Percentiles rank a stretch among this genome's conserved stretches.
Evolutionary conservation across 140 eudicot genomes (phyloP).

Genomic region (Anethum foeniculum): DNA sequence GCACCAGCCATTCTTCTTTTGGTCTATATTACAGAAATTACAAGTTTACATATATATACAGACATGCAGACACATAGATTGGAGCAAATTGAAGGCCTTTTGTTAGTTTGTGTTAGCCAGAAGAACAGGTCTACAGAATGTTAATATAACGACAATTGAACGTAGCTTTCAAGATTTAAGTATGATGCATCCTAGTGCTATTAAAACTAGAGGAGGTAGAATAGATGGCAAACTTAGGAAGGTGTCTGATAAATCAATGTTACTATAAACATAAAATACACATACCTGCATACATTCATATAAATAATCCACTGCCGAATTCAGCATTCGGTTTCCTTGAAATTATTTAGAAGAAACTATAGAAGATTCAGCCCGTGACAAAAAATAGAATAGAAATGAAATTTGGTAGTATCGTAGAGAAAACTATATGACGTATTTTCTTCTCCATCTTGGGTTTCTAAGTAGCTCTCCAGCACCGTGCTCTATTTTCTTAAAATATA

Average conservation of each 20-base stretch:
- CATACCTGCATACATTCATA: background rate
- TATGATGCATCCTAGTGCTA: background rate
- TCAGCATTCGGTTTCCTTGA: background rate
- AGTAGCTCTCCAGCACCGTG: too few relatives aligned
- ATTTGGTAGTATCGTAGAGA: background rate
- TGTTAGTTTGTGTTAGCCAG: background rate
- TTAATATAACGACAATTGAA: background rate
- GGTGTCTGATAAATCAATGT: constrained; percentile 11
- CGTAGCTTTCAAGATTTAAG: background rate
- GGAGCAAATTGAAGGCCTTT: background rate
- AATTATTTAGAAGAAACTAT: background rate
- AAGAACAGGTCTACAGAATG: background rate
- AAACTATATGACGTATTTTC: too few relatives aligned
- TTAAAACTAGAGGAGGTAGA: background rate
- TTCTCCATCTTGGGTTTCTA: too few relatives aligned
- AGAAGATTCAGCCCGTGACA: constrained; percentile 3
- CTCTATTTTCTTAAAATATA: too few relatives aligned
- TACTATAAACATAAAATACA: background rate
- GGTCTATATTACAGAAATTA: background rate
- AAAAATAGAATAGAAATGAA: background rate
- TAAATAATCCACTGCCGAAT: background rate
- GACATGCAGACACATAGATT: background rate
- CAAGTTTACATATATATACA: background rate
- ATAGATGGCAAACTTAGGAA: background rate
- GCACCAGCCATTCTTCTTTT: background rate